Conservation (phyloP, 2,329 filamentous ascomycete genomes). For the Thelonectria blattea region DNA sequence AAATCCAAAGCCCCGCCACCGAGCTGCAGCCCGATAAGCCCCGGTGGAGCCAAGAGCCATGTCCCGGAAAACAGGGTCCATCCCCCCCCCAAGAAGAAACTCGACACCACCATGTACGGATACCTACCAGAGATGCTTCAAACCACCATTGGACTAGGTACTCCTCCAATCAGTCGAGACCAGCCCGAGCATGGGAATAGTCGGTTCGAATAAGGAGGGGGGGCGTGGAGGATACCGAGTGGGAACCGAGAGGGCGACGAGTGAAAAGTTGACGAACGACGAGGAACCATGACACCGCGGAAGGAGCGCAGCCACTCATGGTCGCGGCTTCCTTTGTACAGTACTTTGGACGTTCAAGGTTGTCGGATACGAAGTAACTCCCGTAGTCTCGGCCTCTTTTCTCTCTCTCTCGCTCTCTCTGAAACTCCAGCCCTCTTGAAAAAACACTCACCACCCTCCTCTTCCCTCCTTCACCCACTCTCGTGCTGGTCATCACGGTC, state of each 20-base stretch:
- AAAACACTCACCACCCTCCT: slow-evolving; percentile 13
- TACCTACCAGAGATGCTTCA: not conserved
- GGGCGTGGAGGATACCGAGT: not conserved
- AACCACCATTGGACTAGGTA: no score
- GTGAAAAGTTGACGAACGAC: slow-evolving; percentile 7
- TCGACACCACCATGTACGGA: not conserved
- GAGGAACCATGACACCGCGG: slow-evolving; percentile 2
- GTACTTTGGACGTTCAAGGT: not conserved
- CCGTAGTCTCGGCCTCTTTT: slow-evolving; percentile 2
- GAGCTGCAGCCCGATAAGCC: slow-evolving; percentile 21
- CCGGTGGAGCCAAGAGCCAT: slow-evolving; percentile 11
- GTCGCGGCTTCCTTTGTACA: not conserved
- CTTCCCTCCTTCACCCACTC: slow-evolving; percentile 1
- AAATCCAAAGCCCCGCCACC: slow-evolving; percentile 1
- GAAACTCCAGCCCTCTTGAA: not conserved
- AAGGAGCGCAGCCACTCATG: not conserved
- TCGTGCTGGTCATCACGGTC: slow-evolving; percentile 35
- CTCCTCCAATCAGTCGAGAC: no score
- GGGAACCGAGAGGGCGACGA: not conserved
- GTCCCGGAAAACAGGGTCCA: slow-evolving; percentile 22
- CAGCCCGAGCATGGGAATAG: no score
- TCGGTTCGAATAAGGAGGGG: no score
- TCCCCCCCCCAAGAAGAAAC: slow-evolving; percentile 9
- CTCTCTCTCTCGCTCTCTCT: not conserved
- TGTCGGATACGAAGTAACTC: not conserved